Evolutionary conservation across 306 rosid species (phyloP).

Genomic region (Quercus rubra): DNA sequence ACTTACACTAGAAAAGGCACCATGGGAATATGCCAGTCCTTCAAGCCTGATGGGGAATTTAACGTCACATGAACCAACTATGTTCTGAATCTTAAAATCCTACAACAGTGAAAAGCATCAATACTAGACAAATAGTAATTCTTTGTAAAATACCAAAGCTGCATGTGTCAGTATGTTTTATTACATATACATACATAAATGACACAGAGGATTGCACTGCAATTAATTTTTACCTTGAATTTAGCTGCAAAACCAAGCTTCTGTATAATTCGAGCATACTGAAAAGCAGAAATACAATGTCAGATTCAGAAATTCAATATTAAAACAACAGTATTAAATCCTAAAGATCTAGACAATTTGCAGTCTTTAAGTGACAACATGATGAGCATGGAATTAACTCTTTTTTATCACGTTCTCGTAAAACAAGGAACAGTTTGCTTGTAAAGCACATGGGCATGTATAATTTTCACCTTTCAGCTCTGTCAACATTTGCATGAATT

Average conservation of each 20-base stretch:
- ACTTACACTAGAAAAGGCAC: constrained; percentile 91
- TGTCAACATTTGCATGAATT: background rate
- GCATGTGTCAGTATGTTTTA: background rate
- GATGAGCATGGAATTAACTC: background rate
- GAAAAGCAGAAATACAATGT: constrained; percentile 23
- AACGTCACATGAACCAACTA: constrained; percentile 90
- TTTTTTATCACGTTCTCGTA: background rate
- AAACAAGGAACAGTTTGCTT: background rate
- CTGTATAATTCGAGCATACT: constrained; percentile 92
- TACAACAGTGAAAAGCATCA: constrained; percentile 10
- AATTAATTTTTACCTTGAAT: constrained; percentile 56
- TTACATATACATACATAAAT: background rate
- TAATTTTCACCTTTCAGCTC: background rate
- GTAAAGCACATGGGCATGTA: background rate
- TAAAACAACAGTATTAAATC: background rate
- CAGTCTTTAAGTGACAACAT: no score
- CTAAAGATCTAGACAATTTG: background rate
- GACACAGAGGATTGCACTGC: background rate
- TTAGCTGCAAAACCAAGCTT: constrained; percentile 86
- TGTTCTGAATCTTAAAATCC: constrained; percentile 92
- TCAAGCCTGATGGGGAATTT: constrained; percentile 92
- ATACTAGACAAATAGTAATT: background rate
- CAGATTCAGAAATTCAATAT: constrained; percentile 13
- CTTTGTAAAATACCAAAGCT: background rate
- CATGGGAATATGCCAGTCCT: constrained; percentile 87